Evolutionary conservation across 2,329 filamentous ascomycete genomes (phyloP).

Genomic region (Penicillium sp.): DNA sequence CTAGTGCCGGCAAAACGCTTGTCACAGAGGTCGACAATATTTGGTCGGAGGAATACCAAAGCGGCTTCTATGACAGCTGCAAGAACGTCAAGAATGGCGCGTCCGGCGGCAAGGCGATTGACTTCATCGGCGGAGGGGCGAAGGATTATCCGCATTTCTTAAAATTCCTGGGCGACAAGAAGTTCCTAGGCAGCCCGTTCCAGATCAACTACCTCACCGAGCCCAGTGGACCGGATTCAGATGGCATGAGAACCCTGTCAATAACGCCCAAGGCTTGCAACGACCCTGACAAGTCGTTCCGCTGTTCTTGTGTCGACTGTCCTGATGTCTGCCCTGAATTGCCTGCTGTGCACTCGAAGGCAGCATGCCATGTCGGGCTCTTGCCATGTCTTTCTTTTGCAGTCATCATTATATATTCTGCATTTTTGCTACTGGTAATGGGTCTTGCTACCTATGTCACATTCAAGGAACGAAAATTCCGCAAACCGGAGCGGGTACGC

Average conservation of each 20-base stretch:
- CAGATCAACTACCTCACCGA: conserved; percentile 85
- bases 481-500: conserved; percentile 77
- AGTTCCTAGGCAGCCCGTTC: conserved; percentile 85
- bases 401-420: conserved; percentile 79
- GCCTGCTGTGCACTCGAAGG: conserved; percentile 66
- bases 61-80: conserved; percentile 92
- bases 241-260: conserved; percentile 68
- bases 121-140: conserved; percentile 91
- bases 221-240: conserved; percentile 57
- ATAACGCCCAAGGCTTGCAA: conserved; percentile 84
- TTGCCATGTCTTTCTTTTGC: conserved; percentile 94
- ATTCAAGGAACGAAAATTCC: conserved; percentile 69
- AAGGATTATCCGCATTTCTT: conserved; percentile 84
- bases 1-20: conserved; percentile 55
- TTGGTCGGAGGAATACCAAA: conserved; percentile 77
- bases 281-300: conserved; percentile 77
- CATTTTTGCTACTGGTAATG: conserved; percentile 67
- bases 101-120: conserved; percentile 89
- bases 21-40: conserved; percentile 90
- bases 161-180: conserved; percentile 91
- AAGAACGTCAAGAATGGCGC: conserved; percentile 98
- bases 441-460: conserved; percentile 71
- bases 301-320: conserved; percentile 93
- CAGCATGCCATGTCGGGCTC: conserved; percentile 76
- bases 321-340: conserved; percentile 79